phyloP scores from a whole-genome alignment of 208 protist species.

The Leishmania tarentolae region DNA sequence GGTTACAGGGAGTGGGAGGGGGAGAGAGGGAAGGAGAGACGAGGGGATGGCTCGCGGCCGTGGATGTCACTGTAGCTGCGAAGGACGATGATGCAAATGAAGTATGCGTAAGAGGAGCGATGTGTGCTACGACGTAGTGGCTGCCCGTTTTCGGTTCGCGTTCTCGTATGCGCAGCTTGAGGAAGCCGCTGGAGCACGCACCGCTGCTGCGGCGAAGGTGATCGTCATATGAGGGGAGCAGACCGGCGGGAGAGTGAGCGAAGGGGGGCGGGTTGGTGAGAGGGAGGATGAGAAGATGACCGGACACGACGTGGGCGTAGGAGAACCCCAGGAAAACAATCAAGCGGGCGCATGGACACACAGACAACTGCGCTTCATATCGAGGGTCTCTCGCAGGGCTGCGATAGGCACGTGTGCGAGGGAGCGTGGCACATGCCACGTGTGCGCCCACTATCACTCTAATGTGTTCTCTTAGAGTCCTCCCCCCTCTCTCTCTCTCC shows the following conservation, averaged over 20 bases:
- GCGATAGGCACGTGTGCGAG: background rate
- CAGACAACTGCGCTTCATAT: background rate
- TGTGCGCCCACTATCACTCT: background rate
- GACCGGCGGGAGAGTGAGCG: background rate
- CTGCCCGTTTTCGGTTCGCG: background rate
- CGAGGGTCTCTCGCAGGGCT: background rate
- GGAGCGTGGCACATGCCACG: background rate
- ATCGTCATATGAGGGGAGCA: background rate
- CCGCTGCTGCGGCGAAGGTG: background rate
- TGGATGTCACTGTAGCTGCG: background rate
- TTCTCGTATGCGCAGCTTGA: conserved; percentile 1
- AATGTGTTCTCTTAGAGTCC: background rate
- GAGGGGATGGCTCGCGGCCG: background rate
- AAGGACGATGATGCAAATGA: background rate
- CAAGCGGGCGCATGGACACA: background rate
- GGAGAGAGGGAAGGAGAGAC: background rate
- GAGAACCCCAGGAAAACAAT: background rate
- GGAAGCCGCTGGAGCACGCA: background rate
- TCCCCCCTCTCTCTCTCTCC: background rate
- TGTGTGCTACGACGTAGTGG: background rate
- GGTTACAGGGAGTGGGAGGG: too few species aligned
- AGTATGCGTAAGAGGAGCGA: background rate
- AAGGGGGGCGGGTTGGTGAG: background rate
- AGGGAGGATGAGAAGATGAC: background rate
- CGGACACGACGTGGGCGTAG: background rate